Evolutionary conservation across 257 asterid species (phyloP).

Genomic region (Nemophila menziesii): DNA sequence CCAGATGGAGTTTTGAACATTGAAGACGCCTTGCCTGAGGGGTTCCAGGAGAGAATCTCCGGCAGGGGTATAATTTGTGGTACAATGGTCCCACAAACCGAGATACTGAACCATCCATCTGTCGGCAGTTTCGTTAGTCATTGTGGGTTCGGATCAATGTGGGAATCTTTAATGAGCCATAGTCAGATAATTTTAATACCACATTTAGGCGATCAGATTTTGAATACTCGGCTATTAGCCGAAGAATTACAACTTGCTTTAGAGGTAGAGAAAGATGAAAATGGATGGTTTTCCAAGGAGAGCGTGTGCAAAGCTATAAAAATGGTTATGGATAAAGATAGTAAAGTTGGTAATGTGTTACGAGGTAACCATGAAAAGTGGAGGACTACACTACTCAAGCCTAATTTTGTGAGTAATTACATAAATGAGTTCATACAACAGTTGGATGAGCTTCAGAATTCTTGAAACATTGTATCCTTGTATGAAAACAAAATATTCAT

Average conservation of each 20-base stretch:
- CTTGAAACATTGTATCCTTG: no score
- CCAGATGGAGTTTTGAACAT: slow-evolving; percentile 40
- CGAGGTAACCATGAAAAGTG: slow-evolving; percentile 44
- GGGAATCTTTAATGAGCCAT: slow-evolving; percentile 69
- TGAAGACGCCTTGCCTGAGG: slow-evolving; percentile 57
- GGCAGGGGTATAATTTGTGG: slow-evolving; percentile 48
- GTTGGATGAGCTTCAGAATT: no score
- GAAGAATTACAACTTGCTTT: slow-evolving; percentile 55
- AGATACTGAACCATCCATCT: slow-evolving; percentile 50
- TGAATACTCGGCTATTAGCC: slow-evolving; percentile 56
- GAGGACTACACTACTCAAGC: slow-evolving; percentile 27
- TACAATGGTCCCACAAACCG: slow-evolving; percentile 67
- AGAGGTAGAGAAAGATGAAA: no score
- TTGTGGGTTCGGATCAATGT: no score
- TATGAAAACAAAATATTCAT: no score
- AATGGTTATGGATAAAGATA: no score
- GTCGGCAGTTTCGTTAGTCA: slow-evolving; percentile 87
- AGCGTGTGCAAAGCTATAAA: slow-evolving; percentile 43
- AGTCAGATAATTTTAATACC: slow-evolving; percentile 57
- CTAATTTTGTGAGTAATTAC: slow-evolving; percentile 36
- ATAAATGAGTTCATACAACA: no score
- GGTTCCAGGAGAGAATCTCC: slow-evolving; percentile 40
- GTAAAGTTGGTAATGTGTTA: no score
- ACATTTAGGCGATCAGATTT: slow-evolving; percentile 63
- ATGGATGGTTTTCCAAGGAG: slow-evolving; percentile 55